A percentile compares a stretch with the other conserved stretches of the same genome.
phyloP scores from a whole-genome alignment of 768 basidiomycete genomes.

The Podaxis sp. region DNA sequence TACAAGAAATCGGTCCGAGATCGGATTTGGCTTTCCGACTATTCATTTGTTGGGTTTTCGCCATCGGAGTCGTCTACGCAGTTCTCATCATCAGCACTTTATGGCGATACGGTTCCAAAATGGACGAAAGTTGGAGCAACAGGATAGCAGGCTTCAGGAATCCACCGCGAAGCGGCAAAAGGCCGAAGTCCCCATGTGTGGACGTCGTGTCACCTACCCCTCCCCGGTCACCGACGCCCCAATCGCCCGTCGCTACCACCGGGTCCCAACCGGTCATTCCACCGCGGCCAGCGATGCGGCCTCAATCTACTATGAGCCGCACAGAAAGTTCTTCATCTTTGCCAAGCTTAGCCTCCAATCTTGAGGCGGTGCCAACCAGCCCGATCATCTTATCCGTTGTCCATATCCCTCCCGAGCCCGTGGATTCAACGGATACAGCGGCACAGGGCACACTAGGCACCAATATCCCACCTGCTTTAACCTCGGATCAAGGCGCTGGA shows the following conservation, averaged over 20 bases:
- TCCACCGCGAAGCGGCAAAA: neutral
- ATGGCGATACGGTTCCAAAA: slow-evolving; percentile 41
- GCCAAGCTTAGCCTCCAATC: neutral
- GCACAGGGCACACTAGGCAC: neutral
- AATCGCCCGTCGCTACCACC: neutral
- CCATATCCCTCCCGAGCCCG: neutral
- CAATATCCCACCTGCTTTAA: too few species aligned
- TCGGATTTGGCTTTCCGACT: slow-evolving; percentile 28
- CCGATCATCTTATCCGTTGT: neutral
- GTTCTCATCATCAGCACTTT: slow-evolving; percentile 49
- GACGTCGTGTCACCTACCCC: neutral
- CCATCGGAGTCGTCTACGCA: slow-evolving; percentile 53
- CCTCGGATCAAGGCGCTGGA: too few species aligned
- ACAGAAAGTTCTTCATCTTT: neutral
- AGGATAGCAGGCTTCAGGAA: slow-evolving; percentile 19
- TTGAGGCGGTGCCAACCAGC: neutral
- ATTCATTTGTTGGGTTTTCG: slow-evolving; percentile 45
- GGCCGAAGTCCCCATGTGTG: neutral
- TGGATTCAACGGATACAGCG: neutral
- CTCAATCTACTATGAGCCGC: neutral
- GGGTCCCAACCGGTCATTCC: neutral
- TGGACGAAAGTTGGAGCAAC: slow-evolving; percentile 28
- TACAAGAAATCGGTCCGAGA: neutral
- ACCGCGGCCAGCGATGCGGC: neutral
- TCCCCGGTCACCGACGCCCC: neutral